Evolutionary conservation across 495 filamentous ascomycete species (phyloP), one percentile per base, ranked within the genome.

Genomic region (Penicillium egyptiacum): DNA sequence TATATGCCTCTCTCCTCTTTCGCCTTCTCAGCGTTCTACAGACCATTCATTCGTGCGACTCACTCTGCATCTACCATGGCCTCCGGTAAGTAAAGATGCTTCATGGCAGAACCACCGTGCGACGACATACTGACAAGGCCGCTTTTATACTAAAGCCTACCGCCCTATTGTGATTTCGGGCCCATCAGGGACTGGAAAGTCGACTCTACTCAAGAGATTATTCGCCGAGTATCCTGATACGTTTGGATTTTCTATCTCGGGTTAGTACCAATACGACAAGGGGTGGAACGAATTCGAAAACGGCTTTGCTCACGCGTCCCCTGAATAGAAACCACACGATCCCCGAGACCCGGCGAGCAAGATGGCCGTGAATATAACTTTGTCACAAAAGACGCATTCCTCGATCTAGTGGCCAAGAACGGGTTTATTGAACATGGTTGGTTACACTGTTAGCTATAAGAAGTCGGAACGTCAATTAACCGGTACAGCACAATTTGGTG

Each of bases 151-250:
- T 43, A 30, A 11, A 47, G 44, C 69, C 16, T 39, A 39, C 35
- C 35, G 35, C 16, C 35, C 35, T n/a, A 39, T 39, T 39, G 35
- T 39, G 35, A 72, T 44, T 75, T 69, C 58, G 79, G 85, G 14
- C 92, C 91, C 7, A 82, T 98, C 60, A 88, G 92, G 93, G 65
- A 83, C 88, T 11, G 93, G 93, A 43, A 96, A 98, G 81, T 88
- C 85, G 45, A 96, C 93, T 23, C 82, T 98, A 22, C 84, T 94
- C 60, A 85, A 86, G 60, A 76, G 83, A 17, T 86, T 98, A 12
- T 84, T 87, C 64, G 74, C 72, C 25, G 77, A 82, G 20, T 84
- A 87, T 68, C 90, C 90, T 12, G 78, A 86, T 59, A 86, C 79
- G 37, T 96, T 96, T 70, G 84, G 85, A 14, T 89, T 96, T 62